Evolutionary conservation across 1,284 basidiomycete genomes (phyloP), one percentile per base, ranked within the genome.

Genomic region (Bjerkandera adusta): DNA sequence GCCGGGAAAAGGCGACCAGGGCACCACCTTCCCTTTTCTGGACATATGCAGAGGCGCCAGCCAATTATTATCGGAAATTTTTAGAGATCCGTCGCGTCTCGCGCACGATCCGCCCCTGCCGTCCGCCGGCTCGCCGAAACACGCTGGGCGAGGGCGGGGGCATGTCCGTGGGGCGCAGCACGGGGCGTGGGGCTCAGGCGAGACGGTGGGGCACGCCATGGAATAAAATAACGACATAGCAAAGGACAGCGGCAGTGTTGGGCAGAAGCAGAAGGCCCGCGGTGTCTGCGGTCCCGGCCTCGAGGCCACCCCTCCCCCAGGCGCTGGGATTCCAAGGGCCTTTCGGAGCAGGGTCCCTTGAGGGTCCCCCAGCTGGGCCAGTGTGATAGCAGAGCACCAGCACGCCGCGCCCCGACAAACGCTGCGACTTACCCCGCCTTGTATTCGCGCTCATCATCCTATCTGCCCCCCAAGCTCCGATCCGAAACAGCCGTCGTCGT

Each of bases 71-170:
- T 50, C 44, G 49, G 45, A 47, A 47, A 47, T 25, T 51, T 51
- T 43, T 48, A 30, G 41, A 51, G 49, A 51, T 51, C 49, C 49
- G 49, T 46, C 41, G 16, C 32, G 38, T 50, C 39, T 47, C 35
- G 32, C 25, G 13, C 24, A 24, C 27, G 39, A 47, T 43, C 36
- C 36, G 13, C 24, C 26, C 32, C 30, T 39, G 45, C 45, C 45
- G 45, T 29, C 47, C 33, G 40, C 47, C 47, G 47, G 47, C 39
- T 33, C 42, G 5, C 42, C 11, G n/a, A 35, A 34, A 36, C 42
- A 25, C 18, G 34, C 24, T 12, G 25, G 22, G 13, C n/a, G 13
- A 15, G 10, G 8, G 24, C 27, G 22, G 4, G 24, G 11, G 13
- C 26, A 42, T 13, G 3, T 18, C 16, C 32, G 16, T 15, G 30